A percentile compares a stretch with the other conserved stretches of the same genome.
These are phyloP conservation scores for Aeschynomene evenia DNA, from an alignment of 306 rosid genomes.

Conservation along the genomic window DNA sequence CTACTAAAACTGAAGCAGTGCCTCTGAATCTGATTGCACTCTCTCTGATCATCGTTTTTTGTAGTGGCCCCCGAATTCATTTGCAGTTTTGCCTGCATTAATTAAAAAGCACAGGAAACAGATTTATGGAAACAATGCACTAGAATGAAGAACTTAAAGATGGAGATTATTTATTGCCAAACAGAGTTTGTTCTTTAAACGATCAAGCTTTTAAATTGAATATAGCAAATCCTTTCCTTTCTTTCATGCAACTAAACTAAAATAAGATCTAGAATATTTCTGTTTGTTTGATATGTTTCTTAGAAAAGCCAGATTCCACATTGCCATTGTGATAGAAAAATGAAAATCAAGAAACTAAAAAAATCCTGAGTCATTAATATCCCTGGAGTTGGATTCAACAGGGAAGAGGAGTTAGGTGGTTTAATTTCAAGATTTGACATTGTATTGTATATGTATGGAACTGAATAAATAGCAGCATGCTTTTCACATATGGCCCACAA, in stretches of 20 bases:
- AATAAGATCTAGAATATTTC: not conserved
- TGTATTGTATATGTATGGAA: not conserved
- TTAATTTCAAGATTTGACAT: not conserved
- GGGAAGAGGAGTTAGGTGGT: not conserved
- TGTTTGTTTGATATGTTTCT: not conserved
- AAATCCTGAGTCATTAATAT: not conserved
- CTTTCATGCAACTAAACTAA: not conserved
- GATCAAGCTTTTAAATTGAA: too few species aligned
- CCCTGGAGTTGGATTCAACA: not conserved
- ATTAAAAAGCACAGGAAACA: not conserved
- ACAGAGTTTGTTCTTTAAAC: too few species aligned
- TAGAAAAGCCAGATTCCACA: not conserved
- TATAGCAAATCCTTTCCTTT: not conserved
- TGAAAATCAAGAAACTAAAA: not conserved
- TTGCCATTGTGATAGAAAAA: not conserved
- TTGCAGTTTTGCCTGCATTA: conserved; percentile 6
- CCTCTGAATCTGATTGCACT: not conserved
- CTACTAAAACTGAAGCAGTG: not conserved
- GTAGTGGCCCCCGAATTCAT: not conserved
- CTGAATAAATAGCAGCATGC: not conserved
- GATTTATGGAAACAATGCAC: not conserved
- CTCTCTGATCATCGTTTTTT: not conserved
- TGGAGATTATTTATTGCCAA: not conserved
- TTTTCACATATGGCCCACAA: not conserved
- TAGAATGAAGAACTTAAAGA: not conserved